These are phyloP conservation scores for Tulasnella sp. DNA, from an alignment of 768 basidiomycete species.

Conservation along the genomic window DNA sequence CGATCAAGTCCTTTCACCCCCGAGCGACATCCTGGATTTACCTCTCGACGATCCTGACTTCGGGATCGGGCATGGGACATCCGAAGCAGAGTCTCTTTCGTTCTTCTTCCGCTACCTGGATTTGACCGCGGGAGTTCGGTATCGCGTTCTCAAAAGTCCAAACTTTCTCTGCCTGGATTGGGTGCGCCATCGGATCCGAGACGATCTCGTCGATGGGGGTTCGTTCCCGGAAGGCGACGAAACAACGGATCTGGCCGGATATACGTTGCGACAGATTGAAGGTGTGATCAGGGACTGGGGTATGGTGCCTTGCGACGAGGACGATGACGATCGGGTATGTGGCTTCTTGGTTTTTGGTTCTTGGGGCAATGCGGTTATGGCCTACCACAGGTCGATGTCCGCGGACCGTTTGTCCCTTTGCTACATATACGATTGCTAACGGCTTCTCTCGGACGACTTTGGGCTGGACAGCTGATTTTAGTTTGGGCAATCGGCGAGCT, in stretches of 20 bases:
- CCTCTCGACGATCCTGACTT: constrained; percentile 26
- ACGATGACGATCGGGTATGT: constrained; percentile 25
- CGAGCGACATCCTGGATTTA: constrained; percentile 15
- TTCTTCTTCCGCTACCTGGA: constrained; percentile 28
- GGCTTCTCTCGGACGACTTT: background rate
- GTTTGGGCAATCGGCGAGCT: constrained; percentile 21
- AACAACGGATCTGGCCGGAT: constrained; percentile 14
- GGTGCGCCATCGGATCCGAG: constrained; percentile 29
- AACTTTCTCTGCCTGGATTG: constrained; percentile 30
- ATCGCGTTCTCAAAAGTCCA: constrained; percentile 28
- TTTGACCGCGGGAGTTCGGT: constrained; percentile 24
- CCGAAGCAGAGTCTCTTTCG: constrained; percentile 28
- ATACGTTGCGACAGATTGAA: constrained; percentile 18
- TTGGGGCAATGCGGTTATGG: background rate
- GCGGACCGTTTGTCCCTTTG: background rate
- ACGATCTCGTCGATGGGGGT: constrained; percentile 25
- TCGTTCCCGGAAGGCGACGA: constrained; percentile 20
- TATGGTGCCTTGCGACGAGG: constrained; percentile 3
- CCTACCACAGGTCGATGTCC: background rate
- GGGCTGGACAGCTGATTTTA: constrained; percentile 4
- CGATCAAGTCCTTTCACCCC: constrained; percentile 30
- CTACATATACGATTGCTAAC: background rate
- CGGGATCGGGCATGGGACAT: constrained; percentile 18
- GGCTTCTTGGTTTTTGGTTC: background rate
- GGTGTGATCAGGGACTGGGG: constrained; percentile 22